Evolutionary conservation across 2,329 filamentous ascomycete species (phyloP), one percentile per base, ranked within the genome.

Genomic region (Phoma herbarum): DNA sequence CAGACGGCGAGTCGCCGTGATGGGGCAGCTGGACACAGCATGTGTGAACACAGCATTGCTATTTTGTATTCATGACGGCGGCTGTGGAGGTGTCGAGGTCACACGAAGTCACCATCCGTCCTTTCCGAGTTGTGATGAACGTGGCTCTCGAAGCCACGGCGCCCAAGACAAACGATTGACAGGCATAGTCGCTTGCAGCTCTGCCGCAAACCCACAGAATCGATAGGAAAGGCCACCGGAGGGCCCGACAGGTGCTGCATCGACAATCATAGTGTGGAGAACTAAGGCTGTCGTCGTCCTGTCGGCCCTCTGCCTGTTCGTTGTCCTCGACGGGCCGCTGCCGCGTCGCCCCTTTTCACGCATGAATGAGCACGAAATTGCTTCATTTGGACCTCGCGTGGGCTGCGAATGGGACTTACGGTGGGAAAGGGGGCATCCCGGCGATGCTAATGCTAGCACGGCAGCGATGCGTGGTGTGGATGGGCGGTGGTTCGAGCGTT

Each of bases 261-360:
- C 60, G 59, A 44, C 63, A 67, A 72, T 69, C 65, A 73, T 69
- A 69, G 67, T 72, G 72, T 65, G 71, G 71, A 73, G 70, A 71
- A 60, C 52, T 66, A 69, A 70, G 59, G 60, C 41, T 54, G 45
- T 51, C 48, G 56, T 46, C 23, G 54, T 48, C 54, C 50, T 52
- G 61, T 54, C 61, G 64, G 67, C 65, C 50, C 56, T 59, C 56
- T 54, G 56, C 44, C 37, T 58, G 56, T 59, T 59, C 62, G 64
- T 58, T 63, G 54, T 63, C 61, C 52, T 64, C 63, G 61, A 64
- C 52, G 64, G 64, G 65, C 57, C 63, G 57, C 37, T 46, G 50
- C 59, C 33, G 55, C 53, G 45, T 57, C 18, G 59, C 67, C 64
- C 66, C 63, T 60, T 50, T 65, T 61, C 9, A 23, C 35, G 67